Base-by-base conservation (phyloP, 1,139 yeast species). In the Suhomyces terraborum region DNA sequence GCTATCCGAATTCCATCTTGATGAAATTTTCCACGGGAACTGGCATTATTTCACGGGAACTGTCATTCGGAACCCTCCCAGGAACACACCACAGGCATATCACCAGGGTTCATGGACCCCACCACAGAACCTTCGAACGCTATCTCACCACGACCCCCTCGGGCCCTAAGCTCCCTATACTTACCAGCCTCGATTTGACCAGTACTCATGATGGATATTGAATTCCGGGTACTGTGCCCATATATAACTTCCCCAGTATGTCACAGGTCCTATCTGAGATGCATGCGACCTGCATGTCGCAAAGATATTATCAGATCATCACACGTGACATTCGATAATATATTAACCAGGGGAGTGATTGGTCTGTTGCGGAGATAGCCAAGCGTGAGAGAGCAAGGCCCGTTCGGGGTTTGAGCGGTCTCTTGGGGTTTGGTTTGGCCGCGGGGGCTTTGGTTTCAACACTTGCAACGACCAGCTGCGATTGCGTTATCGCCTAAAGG, bases 271-370 rank as follows among this genome's bases (percentile, higher is more conserved):
- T 16, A n/a, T 12, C 32, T 27, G 12, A 16, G 31, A n/a, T 8
- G 21, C 14, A 27, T n/a, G 19, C n/a, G 9, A 19, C 40, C 35
- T 33, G 38, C 41, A 37, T n/a, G 34, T 24, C 20, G 14, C 25
- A 10, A 26, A 16, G 16, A 16, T 18, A 13, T 23, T 38, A 52
- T 53, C 50, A 46, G 49, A 43, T 36, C 50, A 53, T 53, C 26
- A 46, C 58, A 54, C 58, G 58, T 54, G 58, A 54, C 50, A 46
- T 52, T 32, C 27, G 43, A 45, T 50, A 50, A 53, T 52, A 27
- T 19, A 37, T 45, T 40, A 35, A 29, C 14, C 33, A 6, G 21
- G 14, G 2, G 23, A 20, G 33, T 42, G 46, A 42, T 45, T 45
- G 46, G 48, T 29, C 25, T 16, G 8, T 24, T 12, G n/a, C 13